These are phyloP conservation scores for Calonectria pseudoreteaudii DNA, from an alignment of 2,329 filamentous ascomycete genomes.

Conservation along the genomic window DNA sequence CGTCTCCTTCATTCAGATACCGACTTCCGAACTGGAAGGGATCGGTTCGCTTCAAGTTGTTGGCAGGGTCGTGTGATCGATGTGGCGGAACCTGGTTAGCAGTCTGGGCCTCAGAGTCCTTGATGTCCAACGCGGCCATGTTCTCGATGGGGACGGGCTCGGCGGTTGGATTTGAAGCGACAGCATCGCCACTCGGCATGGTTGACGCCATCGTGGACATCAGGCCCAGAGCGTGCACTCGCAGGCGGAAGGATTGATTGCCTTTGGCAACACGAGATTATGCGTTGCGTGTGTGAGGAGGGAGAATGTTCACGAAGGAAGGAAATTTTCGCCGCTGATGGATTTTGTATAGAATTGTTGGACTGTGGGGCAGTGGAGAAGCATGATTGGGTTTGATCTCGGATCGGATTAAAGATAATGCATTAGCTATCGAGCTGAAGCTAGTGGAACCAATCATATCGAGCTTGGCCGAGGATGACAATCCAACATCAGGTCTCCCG, in stretches of 20 bases:
- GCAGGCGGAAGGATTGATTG: slow-evolving; percentile 35
- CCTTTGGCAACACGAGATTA: slow-evolving; percentile 31
- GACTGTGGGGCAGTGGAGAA: slow-evolving; percentile 14
- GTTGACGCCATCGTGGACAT: slow-evolving; percentile 39
- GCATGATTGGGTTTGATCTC: not conserved
- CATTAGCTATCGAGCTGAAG: slow-evolving; percentile 3
- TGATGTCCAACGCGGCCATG: slow-evolving; percentile 43
- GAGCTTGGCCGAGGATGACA: not conserved
- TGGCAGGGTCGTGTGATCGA: slow-evolving; percentile 76
- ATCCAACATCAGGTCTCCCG: slow-evolving; percentile 32
- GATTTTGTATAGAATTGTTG: slow-evolving; percentile 39
- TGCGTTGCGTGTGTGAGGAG: slow-evolving; percentile 32
- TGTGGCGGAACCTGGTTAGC: slow-evolving; percentile 61
- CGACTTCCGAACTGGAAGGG: slow-evolving; percentile 97
- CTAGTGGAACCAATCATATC: slow-evolving; percentile 35
- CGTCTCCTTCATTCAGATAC: slow-evolving; percentile 83
- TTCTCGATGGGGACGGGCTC: slow-evolving; percentile 36
- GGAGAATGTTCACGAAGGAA: slow-evolving; percentile 30
- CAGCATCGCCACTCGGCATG: slow-evolving; percentile 39
- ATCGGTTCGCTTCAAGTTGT: slow-evolving; percentile 87
- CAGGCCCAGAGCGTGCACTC: slow-evolving; percentile 39
- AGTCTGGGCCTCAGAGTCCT: slow-evolving; percentile 35
- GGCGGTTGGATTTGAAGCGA: slow-evolving; percentile 27
- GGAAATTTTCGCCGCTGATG: slow-evolving; percentile 37
- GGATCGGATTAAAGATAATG: slow-evolving; percentile 24